Evolutionary conservation across 148 eudicot species (phyloP).

Genomic region (Camellia granthamiana): DNA sequence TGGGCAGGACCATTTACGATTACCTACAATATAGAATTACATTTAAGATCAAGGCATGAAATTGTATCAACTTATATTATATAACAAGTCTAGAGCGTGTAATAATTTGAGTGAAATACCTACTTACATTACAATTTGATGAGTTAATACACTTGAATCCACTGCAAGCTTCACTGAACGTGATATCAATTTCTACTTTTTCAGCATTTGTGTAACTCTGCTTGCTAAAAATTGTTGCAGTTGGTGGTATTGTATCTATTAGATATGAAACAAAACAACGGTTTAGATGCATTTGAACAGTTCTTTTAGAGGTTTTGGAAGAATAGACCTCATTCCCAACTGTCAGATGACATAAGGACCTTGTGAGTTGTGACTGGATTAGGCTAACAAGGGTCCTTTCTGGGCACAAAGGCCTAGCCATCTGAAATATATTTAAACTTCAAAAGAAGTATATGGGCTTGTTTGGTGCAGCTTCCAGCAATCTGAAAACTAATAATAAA

Average conservation of each 20-base stretch:
- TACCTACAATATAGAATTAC: slow-evolving; percentile 1
- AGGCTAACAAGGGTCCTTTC: background rate
- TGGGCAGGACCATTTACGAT: slow-evolving; percentile 15
- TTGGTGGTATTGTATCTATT: slow-evolving; percentile 14
- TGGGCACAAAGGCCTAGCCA: background rate
- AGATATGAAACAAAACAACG: background rate
- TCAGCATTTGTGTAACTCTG: slow-evolving; percentile 12
- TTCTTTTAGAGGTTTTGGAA: background rate
- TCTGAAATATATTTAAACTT: background rate
- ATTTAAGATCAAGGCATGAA: background rate
- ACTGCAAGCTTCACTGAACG: slow-evolving; percentile 15
- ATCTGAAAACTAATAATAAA: too few species aligned
- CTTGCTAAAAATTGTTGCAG: slow-evolving; percentile 12
- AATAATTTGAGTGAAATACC: background rate
- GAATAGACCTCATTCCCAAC: background rate
- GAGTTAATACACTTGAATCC: slow-evolving; percentile 16
- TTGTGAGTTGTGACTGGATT: background rate
- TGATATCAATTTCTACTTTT: background rate
- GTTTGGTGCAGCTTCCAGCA: too few species aligned
- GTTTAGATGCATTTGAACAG: background rate
- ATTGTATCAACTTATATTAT: background rate
- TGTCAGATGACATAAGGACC: background rate
- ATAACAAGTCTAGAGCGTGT: background rate
- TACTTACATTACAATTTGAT: slow-evolving; percentile 15
- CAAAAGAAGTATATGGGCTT: background rate